Percentiles rank a stretch among this genome's conserved stretches.
phyloP scores from a whole-genome alignment of 2,329 filamentous ascomycete species.

The Bipolaris victoriae region DNA sequence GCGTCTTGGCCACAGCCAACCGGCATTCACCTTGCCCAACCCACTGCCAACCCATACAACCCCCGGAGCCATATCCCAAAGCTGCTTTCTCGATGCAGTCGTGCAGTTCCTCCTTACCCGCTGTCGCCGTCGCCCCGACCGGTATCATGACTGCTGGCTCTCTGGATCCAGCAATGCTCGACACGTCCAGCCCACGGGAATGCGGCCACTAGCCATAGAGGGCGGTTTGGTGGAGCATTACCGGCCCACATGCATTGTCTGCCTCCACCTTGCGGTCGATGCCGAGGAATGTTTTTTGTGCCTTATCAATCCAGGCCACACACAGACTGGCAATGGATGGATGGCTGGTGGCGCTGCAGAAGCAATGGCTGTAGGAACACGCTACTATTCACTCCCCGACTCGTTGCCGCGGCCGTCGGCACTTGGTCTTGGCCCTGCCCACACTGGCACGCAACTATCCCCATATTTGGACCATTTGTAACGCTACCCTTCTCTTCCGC shows the following conservation, averaged over 20 bases:
- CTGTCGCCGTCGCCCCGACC: neutral
- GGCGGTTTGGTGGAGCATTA: constrained; percentile 4
- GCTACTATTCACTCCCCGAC: constrained; percentile 1
- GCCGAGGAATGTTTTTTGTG: neutral
- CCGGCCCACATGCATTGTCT: neutral
- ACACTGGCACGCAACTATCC: neutral
- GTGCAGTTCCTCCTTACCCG: constrained; percentile 6
- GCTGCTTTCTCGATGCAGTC: neutral
- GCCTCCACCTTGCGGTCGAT: neutral
- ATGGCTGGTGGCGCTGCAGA: neutral
- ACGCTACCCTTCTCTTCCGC: neutral
- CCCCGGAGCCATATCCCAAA: neutral
- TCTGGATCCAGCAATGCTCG: constrained; percentile 6
- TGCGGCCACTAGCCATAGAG: neutral
- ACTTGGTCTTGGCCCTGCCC: constrained; percentile 1
- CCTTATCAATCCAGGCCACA: neutral
- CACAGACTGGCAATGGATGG: neutral
- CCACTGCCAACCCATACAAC: neutral
- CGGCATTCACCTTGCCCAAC: neutral
- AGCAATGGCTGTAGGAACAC: neutral
- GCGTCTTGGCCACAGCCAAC: neutral
- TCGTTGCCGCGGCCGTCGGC: constrained; percentile 8
- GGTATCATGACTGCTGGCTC: constrained; percentile 3
- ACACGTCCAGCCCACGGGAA: constrained; percentile 1
- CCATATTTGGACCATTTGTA: neutral